A percentile compares a stretch with the other conserved stretches of the same genome.
These are phyloP conservation scores for Rosa lucieae DNA, from an alignment of 306 rosid genomes.

Conservation along the genomic window DNA sequence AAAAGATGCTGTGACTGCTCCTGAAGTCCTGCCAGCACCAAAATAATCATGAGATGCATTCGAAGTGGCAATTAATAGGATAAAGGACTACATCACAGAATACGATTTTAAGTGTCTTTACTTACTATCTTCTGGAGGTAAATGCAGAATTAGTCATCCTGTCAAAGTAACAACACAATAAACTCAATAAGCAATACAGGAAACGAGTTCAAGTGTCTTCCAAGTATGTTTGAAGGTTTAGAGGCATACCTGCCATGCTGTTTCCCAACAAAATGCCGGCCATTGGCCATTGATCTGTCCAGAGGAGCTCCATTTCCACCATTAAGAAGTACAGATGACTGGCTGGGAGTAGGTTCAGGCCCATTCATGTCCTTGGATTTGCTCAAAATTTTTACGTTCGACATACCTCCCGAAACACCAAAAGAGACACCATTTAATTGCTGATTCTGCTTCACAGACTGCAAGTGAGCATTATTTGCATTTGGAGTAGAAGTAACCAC, in stretches of 20 bases:
- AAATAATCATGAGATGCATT: not conserved
- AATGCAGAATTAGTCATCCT: too few species aligned
- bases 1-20: not conserved
- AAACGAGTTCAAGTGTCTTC: too few species aligned
- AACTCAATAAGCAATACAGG: not conserved
- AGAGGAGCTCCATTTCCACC: slow-evolving; percentile 56
- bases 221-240: slow-evolving; percentile 1
- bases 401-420: slow-evolving; percentile 54
- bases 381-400: slow-evolving; percentile 67
- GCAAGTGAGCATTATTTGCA: slow-evolving; percentile 35
- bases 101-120: not conserved
- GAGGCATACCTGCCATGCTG: slow-evolving; percentile 59
- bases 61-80: not conserved
- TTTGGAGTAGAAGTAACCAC: slow-evolving; percentile 36
- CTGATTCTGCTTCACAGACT: slow-evolving; percentile 52
- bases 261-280: slow-evolving; percentile 61
- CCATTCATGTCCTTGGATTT: slow-evolving; percentile 64
- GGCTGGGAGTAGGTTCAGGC: slow-evolving; percentile 50
- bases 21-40: slow-evolving; percentile 22
- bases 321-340: slow-evolving; percentile 51
- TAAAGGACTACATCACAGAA: not conserved
- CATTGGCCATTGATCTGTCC: slow-evolving; percentile 59
- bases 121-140: slow-evolving; percentile 74
- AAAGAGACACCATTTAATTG: slow-evolving; percentile 84
- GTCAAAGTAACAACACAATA: slow-evolving; percentile 14